Conservation (phyloP, 2,329 filamentous ascomycete genomes). For the Pestalotiopsis sp. region DNA sequence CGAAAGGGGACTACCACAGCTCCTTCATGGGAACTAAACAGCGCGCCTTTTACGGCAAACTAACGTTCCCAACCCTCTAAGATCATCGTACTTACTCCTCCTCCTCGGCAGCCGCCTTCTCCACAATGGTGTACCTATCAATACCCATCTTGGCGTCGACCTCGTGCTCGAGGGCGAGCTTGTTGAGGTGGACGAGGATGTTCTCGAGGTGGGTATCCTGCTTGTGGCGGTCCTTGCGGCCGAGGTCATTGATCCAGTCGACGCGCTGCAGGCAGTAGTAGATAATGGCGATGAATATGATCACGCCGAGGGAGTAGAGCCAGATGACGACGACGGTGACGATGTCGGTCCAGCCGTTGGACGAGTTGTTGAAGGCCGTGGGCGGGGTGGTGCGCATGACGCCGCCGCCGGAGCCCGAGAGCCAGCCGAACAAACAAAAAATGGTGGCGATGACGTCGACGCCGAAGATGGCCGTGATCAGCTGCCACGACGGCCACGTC, state of each 20-base stretch:
- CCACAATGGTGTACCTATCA: conserved; percentile 30
- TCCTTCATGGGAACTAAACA: no score
- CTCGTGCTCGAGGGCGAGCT: conserved; percentile 50
- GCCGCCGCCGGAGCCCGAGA: conserved; percentile 43
- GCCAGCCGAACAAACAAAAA: conserved; percentile 77
- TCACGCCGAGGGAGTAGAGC: conserved; percentile 68
- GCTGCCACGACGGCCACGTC: conserved; percentile 76
- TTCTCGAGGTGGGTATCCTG: conserved; percentile 69
- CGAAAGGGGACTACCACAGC: no score
- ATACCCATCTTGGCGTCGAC: conserved; percentile 24
- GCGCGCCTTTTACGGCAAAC: no score
- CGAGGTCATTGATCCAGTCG: conserved; percentile 61
- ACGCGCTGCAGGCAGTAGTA: conserved; percentile 66
- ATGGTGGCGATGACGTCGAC: conserved; percentile 74
- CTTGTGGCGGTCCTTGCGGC: conserved; percentile 62
- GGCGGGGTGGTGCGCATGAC: conserved; percentile 33
- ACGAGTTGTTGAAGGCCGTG: conserved; percentile 34
- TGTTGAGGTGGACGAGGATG: conserved; percentile 65
- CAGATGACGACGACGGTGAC: conserved; percentile 68
- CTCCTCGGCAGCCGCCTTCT: conserved; percentile 31
- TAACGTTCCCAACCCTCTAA: not conserved
- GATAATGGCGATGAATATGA: conserved; percentile 66
- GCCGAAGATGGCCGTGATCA: conserved; percentile 70
- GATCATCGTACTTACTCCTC: conserved; percentile 14
- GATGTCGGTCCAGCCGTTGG: conserved; percentile 46